phyloP scores from a whole-genome alignment of 441 rosid species.

The Erysimum pusillum region DNA sequence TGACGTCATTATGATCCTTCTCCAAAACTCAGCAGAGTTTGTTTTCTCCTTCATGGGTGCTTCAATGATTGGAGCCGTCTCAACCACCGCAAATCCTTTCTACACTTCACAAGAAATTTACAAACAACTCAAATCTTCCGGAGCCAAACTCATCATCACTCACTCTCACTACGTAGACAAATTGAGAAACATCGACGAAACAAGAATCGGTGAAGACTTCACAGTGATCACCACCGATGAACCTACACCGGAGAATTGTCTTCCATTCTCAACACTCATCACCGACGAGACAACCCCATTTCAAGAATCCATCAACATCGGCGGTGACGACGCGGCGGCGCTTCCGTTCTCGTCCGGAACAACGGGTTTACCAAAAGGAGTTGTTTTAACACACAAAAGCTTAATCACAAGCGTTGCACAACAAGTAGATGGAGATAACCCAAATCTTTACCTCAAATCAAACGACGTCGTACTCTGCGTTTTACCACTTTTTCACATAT shows the following conservation, averaged over 20 bases:
- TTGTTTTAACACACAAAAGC: constrained; percentile 78
- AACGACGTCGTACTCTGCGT: constrained; percentile 84
- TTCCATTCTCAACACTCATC: constrained; percentile 64
- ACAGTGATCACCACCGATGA: constrained; percentile 67
- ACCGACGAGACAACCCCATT: constrained; percentile 47
- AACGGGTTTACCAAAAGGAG: constrained; percentile 92
- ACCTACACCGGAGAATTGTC: constrained; percentile 64
- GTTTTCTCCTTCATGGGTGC: constrained; percentile 87
- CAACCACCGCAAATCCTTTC: constrained; percentile 87
- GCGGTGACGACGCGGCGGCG: constrained; percentile 74
- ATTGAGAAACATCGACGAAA: constrained; percentile 49
- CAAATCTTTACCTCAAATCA: constrained; percentile 62
- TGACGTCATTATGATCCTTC: constrained; percentile 86
- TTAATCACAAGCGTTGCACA: constrained; percentile 87
- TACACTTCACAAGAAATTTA: constrained; percentile 71
- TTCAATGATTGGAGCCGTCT: constrained; percentile 84
- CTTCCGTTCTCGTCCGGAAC: constrained; percentile 92
- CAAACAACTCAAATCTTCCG: constrained; percentile 64
- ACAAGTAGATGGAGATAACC: constrained; percentile 93
- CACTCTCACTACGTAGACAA: constrained; percentile 77
- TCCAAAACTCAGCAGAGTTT: constrained; percentile 82
- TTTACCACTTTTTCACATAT: constrained; percentile 85
- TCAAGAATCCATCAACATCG: constrained; percentile 43
- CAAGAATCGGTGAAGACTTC: constrained; percentile 51
- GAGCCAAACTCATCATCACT: constrained; percentile 72